phyloP scores from a whole-genome alignment of 441 rosid species.

The Mallotus japonicus region DNA sequence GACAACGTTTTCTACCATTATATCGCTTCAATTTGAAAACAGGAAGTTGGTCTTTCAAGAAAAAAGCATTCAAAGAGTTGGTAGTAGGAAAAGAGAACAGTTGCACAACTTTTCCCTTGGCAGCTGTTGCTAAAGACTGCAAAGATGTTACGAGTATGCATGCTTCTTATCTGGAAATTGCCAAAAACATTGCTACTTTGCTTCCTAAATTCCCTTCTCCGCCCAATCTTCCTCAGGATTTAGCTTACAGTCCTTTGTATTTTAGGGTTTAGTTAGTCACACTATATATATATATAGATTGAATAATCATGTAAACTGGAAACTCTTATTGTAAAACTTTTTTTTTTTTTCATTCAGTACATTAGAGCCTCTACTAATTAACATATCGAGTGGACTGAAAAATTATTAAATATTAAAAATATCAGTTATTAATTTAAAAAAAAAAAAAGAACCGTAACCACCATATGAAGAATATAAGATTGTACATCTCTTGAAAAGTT shows the following conservation, averaged over 20 bases:
- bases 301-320: no score
- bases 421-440: no score
- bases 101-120: no score
- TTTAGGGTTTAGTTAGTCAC: constrained; percentile 35
- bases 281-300: no score
- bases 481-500: no score
- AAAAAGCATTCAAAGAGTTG: constrained; percentile 5
- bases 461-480: no score
- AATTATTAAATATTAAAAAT: no score
- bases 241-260: constrained; percentile 31
- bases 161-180: constrained; percentile 37
- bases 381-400: no score
- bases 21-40: constrained; percentile 41
- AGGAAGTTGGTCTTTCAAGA: constrained; percentile 44
- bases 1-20: constrained; percentile 50
- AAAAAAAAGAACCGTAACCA: no score
- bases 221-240: constrained; percentile 23
- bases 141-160: constrained; percentile 8
- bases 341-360: no score
- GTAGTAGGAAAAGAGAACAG: not conserved
- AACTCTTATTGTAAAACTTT: no score
- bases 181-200: constrained; percentile 36
- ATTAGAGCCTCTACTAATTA: no score
- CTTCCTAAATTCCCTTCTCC: constrained; percentile 51
- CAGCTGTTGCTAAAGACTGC: not conserved